Percentiles rank a stretch among this genome's conserved stretches.
phyloP scores from a whole-genome alignment of 345 rosid species.

The Syzygium grande region DNA sequence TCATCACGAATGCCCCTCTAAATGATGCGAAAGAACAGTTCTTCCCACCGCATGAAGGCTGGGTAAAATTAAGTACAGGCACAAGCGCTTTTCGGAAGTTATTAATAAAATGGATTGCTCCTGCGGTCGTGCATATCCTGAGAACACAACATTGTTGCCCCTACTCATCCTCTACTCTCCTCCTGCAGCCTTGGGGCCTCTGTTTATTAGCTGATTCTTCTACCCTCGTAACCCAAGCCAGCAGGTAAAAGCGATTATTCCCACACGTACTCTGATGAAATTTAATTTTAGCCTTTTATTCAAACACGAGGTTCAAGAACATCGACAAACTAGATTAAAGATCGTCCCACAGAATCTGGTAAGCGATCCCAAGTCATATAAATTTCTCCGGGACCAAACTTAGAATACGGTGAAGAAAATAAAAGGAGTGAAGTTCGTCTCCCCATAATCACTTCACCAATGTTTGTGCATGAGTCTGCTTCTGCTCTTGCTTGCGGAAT shows the following conservation, averaged over 20 bases:
- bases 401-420: not conserved
- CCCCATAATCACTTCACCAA: conserved; percentile 13
- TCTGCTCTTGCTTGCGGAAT: conserved; percentile 19
- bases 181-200: not conserved
- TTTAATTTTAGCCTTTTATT: not conserved
- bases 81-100: too few relatives aligned
- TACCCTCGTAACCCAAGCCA: not conserved
- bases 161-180: not conserved
- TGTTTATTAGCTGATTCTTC: not conserved
- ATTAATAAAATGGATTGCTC: too few relatives aligned
- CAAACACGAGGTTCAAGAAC: not conserved
- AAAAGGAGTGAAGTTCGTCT: not conserved
- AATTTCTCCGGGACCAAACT: not conserved
- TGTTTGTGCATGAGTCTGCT: conserved; percentile 16
- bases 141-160: not conserved
- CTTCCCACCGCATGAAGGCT: not conserved
- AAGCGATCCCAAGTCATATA: not conserved
- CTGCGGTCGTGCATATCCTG: not conserved
- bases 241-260: not conserved
- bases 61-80: not conserved
- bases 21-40: not conserved
- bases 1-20: not conserved
- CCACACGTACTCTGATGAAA: not conserved
- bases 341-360: not conserved
- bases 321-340: not conserved